phyloP scores from a whole-genome alignment of 805 yeast genomes.

The Myxozyma lipomycoides region DNA sequence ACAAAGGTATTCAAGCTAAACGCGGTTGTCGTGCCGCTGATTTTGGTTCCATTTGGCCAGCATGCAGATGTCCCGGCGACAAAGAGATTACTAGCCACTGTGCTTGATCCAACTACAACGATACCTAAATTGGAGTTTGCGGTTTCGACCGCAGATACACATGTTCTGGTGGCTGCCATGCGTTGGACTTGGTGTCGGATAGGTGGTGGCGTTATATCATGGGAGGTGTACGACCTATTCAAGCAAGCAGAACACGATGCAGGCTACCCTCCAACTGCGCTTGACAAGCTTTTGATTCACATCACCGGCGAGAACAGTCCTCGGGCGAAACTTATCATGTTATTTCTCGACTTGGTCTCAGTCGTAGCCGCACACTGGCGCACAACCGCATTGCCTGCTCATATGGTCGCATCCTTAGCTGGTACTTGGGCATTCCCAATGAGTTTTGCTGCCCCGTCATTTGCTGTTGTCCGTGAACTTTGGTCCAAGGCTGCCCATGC shows the following conservation, averaged over 20 bases:
- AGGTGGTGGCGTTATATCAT: conserved; percentile 73
- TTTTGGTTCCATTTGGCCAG: conserved; percentile 67
- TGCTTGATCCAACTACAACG: conserved; percentile 37
- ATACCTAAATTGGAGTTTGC: conserved; percentile 44
- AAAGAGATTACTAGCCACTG: conserved; percentile 45
- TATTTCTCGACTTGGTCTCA: conserved; percentile 75
- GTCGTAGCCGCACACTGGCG: conserved; percentile 74
- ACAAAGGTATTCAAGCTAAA: conserved; percentile 68
- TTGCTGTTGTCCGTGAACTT: conserved; percentile 58
- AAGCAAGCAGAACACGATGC: conserved; percentile 58
- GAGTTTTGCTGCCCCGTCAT: conserved; percentile 42
- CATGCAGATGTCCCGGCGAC: conserved; percentile 53
- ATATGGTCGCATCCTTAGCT: conserved; percentile 75
- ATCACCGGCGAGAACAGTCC: conserved; percentile 71
- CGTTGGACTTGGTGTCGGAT: conserved; percentile 85
- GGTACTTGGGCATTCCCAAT: conserved; percentile 82
- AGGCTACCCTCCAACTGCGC: conserved; percentile 67
- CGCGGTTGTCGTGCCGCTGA: conserved; percentile 68
- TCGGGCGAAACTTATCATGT: conserved; percentile 85
- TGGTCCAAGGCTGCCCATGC: conserved; percentile 87
- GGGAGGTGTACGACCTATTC: conserved; percentile 76
- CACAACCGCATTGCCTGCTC: conserved; percentile 71
- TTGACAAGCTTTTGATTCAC: conserved; percentile 65
- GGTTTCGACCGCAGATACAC: conserved; percentile 56
- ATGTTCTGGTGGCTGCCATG: conserved; percentile 58